Evolutionary conservation across 2,329 filamentous ascomycete genomes (phyloP), one percentile per base, ranked within the genome.

Genomic region (Pyrenophora tritici-repentis): DNA sequence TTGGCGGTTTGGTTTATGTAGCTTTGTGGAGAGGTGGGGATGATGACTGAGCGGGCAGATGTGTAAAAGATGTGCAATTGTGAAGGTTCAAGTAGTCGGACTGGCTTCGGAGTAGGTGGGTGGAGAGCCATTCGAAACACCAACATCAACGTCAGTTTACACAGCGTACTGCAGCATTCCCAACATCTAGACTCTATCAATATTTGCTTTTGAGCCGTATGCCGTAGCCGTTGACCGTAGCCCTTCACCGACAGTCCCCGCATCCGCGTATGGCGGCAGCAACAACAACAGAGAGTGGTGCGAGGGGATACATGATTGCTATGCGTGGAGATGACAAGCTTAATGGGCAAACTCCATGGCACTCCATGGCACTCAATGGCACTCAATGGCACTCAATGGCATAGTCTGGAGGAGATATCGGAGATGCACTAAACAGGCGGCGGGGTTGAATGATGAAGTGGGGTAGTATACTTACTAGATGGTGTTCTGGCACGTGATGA

Each of bases 121-220:
- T 51, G 65, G 65, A 67, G 65, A 67, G 60, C 62, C 62, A 67
- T 47, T 18, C 20, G 42, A 29, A 43, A 44, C 47, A 40, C 36
- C 38, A 46, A 36, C 52, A 26, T 54, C 61, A 59, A 62, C 56
- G 63, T 56, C 46, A 16, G 24, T 58, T 41, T 36, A 42, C 49
- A 58, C 40, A 36, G 50, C 42, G 42, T 40, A 24, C 12, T 31
- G 29, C 36, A 35, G 26, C 26, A 4, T 7, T 29, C 12, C 9
- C 26, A 29, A 29, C 26, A 29, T 13, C 26, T 13, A 29, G 26
- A 13, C 26, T 13, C 26, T 2, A 12, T 29, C 9, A 13, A 40
- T 26, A 31, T 20, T 41, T 49, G 45, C 39, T 42, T 40, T 47
- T 48, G n/a, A 18, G 41, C 22, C 24, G n/a, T 17, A 26, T 16